Base-by-base conservation (phyloP, 2,329 filamentous ascomycete genomes). In the Phoma herbarum region DNA sequence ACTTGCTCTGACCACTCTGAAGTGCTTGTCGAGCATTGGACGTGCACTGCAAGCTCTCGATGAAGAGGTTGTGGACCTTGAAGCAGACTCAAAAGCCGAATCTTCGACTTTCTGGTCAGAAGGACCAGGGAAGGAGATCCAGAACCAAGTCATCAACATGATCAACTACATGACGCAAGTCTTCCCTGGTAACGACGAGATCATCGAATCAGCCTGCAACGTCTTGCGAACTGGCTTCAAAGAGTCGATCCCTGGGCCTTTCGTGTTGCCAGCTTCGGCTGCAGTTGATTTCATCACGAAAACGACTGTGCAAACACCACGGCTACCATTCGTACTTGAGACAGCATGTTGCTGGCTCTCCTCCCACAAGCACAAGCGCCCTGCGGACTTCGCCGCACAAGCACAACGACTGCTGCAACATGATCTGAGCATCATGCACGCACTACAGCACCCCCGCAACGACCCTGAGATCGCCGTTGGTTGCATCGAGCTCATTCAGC, bases 141-240 rank as follows among this genome's bases (percentile, higher is more conserved):
- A 87, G 65, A 76, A 79, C 23, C 80, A 82, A 45, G 80, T 87
- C 57, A 75, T 84, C 52, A 77, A 79, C 52, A 82, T 84, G 58
- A 79, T 87, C 52, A 79, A 79, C 41, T 79, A 80, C 47, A 67
- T 83, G 12, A 78, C 81, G n/a, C 75, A 81, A 50, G 73, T 85
- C 0, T 88, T 92, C 44, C 83, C 81, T 3, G 78, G 76, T 2
- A 87, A 85, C 57, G 84, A 86, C 22, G 91, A 93, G 64, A 84
- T 92, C 11, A 83, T 90, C 22, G 90, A 93, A 68, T 83, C 86
- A 4, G 86, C 89, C 31, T 95, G 91, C 76, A 83, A 83, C 57
- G 85, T 93, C 46, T 82, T 94, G 48, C 86, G 88, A 39, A 85
- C 87, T 20, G 92, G 92, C 0, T 93, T 93, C 69, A 88, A 88